phyloP scores from a whole-genome alignment of 2,329 filamentous ascomycete species.

The Cladosporium austrohemisphaericum region DNA sequence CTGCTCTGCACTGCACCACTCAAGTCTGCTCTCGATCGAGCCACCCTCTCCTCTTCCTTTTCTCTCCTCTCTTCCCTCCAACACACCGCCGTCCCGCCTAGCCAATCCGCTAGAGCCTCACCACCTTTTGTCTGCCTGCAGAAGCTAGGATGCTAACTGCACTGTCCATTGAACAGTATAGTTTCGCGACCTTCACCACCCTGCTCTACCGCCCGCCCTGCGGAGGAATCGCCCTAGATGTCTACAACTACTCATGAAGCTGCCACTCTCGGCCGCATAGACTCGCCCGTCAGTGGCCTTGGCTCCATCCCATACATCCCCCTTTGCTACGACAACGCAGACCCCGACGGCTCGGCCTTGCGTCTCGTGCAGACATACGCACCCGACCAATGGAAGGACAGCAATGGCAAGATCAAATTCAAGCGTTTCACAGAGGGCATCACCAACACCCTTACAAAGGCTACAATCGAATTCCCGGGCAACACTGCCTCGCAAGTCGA shows the following conservation, averaged over 20 bases:
- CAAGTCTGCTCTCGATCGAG: too few species aligned
- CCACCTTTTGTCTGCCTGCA: neutral
- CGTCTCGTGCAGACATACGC: constrained; percentile 73
- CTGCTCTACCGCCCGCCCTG: constrained; percentile 16
- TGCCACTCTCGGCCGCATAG: constrained; percentile 23
- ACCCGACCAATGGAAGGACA: constrained; percentile 70
- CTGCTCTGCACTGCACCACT: too few species aligned
- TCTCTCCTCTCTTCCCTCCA: neutral
- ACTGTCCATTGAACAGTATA: constrained; percentile 16
- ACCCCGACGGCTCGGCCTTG: constrained; percentile 74
- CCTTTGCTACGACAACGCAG: constrained; percentile 70
- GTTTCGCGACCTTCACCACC: constrained; percentile 14
- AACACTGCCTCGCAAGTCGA: constrained; percentile 74
- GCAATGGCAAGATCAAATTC: constrained; percentile 72
- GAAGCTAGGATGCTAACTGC: constrained; percentile 15
- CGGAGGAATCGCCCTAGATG: constrained; percentile 16
- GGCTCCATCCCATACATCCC: constrained; percentile 55
- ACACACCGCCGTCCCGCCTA: neutral
- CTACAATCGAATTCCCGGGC: constrained; percentile 65
- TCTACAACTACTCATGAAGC: constrained; percentile 17
- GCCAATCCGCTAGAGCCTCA: neutral
- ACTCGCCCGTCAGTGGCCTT: constrained; percentile 28
- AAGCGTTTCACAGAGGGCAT: constrained; percentile 95
- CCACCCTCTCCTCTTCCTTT: neutral
- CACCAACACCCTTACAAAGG: constrained; percentile 86